A percentile compares a stretch with the other conserved stretches of the same genome.
These are phyloP conservation scores for Pythium catenulatum DNA, from an alignment of 352 stramenopile species.

Conservation along the genomic window DNA sequence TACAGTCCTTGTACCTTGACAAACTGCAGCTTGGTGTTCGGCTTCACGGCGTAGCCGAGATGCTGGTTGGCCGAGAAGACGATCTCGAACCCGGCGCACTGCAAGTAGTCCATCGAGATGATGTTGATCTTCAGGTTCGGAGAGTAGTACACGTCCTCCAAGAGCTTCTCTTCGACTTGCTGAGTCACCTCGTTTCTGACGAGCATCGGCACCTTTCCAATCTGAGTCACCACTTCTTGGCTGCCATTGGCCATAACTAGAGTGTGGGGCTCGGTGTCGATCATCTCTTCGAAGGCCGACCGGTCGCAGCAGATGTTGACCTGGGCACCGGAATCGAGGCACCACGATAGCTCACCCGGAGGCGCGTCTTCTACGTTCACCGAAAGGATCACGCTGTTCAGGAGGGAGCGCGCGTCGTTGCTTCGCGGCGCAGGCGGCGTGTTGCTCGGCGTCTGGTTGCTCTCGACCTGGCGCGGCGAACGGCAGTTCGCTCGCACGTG, in stretches of 20 bases:
- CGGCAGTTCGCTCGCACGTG: background rate
- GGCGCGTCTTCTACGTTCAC: background rate
- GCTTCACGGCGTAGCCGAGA: background rate
- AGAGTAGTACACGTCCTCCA: conserved; percentile 11
- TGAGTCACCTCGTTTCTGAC: background rate
- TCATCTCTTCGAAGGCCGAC: background rate
- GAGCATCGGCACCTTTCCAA: background rate
- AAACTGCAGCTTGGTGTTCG: background rate
- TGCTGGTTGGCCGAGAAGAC: background rate
- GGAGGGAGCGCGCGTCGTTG: background rate
- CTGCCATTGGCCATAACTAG: background rate
- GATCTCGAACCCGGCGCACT: background rate
- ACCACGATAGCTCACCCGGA: background rate
- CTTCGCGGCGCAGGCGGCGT: background rate
- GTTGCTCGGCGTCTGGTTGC: background rate
- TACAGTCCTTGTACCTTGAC: background rate
- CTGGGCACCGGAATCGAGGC: background rate
- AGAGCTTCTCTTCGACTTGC: background rate
- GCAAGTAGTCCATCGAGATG: conserved; percentile 1
- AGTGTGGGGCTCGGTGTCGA: background rate
- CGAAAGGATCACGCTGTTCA: background rate
- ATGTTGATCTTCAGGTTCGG: background rate
- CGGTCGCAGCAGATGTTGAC: background rate
- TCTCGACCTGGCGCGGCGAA: background rate
- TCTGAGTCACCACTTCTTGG: background rate